Percentiles rank a stretch among this genome's conserved stretches.
These are phyloP conservation scores for Eutypa lata DNA, from an alignment of 2,329 filamentous ascomycete genomes.

Conservation along the genomic window DNA sequence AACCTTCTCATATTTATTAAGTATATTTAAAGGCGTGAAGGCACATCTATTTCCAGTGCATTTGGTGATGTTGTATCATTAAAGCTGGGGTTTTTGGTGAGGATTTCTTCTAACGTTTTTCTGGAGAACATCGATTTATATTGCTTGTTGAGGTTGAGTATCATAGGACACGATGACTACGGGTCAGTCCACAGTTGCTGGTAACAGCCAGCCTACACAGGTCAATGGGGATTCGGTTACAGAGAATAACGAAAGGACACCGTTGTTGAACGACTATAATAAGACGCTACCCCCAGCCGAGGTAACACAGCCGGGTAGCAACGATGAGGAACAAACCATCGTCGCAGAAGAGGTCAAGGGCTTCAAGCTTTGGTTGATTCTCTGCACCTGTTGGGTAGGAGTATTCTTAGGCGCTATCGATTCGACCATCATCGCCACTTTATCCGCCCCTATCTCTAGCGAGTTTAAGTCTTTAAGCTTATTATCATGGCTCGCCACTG, in stretches of 20 bases:
- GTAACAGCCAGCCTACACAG: not conserved
- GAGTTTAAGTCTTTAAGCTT: conserved; percentile 78
- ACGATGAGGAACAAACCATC: conserved; percentile 44
- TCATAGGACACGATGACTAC: too few species aligned
- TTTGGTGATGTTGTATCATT: too few species aligned
- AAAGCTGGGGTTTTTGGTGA: too few species aligned
- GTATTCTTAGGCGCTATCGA: conserved; percentile 67
- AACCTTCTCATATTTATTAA: not conserved
- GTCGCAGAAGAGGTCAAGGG: conserved; percentile 48
- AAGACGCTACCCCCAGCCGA: conserved; percentile 8
- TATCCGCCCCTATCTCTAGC: conserved; percentile 78
- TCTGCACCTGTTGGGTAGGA: conserved; percentile 55
- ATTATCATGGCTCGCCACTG: conserved; percentile 83
- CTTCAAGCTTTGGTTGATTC: conserved; percentile 48
- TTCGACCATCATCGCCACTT: conserved; percentile 79
- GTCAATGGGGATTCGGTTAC: not conserved
- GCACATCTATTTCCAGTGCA: too few species aligned
- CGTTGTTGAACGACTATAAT: conserved; percentile 16
- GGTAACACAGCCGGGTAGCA: conserved; percentile 10
- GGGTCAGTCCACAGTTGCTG: not conserved
- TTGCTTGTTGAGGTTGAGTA: too few species aligned
- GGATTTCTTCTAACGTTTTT: too few species aligned
- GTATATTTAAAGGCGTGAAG: too few species aligned
- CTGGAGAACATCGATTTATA: too few species aligned
- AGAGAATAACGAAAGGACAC: conserved; percentile 16